Percentiles rank a stretch among this genome's conserved stretches.
phyloP scores from a whole-genome alignment of 2,329 filamentous ascomycete genomes.

The Fusarium subtropicale region DNA sequence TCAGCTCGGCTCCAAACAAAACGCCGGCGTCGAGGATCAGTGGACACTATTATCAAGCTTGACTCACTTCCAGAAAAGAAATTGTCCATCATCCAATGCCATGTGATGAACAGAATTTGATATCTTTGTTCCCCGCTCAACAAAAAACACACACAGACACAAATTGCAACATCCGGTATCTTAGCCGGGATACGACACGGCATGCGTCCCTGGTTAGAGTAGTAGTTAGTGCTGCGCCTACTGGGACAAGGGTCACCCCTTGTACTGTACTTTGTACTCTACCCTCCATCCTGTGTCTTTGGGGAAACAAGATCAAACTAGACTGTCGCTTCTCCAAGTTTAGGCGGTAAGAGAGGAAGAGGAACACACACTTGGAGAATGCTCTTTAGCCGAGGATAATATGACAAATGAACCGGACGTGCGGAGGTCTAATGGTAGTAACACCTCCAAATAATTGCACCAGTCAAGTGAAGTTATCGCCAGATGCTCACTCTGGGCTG shows the following conservation, averaged over 20 bases:
- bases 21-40: constrained; percentile 25
- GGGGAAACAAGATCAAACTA: constrained; percentile 15
- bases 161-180: constrained; percentile 20
- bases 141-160: constrained; percentile 7
- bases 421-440: constrained; percentile 21
- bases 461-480: constrained; percentile 15
- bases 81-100: neutral
- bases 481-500: neutral
- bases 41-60: constrained; percentile 35
- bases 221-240: neutral
- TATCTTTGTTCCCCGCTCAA: constrained; percentile 12
- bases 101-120: constrained; percentile 32
- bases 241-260: neutral
- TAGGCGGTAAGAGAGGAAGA: constrained; percentile 19
- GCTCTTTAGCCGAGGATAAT: constrained; percentile 34
- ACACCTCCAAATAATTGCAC: constrained; percentile 8
- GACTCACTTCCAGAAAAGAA: constrained; percentile 32
- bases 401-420: constrained; percentile 18
- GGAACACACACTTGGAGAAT: constrained; percentile 32
- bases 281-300: constrained; percentile 30
- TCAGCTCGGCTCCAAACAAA: neutral
- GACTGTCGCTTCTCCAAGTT: constrained; percentile 24
- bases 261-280: neutral
- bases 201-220: constrained; percentile 4
- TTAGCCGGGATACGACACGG: constrained; percentile 17